Conservation (phyloP, 2,329 filamentous ascomycete genomes). For the Colletotrichum filicis region DNA sequence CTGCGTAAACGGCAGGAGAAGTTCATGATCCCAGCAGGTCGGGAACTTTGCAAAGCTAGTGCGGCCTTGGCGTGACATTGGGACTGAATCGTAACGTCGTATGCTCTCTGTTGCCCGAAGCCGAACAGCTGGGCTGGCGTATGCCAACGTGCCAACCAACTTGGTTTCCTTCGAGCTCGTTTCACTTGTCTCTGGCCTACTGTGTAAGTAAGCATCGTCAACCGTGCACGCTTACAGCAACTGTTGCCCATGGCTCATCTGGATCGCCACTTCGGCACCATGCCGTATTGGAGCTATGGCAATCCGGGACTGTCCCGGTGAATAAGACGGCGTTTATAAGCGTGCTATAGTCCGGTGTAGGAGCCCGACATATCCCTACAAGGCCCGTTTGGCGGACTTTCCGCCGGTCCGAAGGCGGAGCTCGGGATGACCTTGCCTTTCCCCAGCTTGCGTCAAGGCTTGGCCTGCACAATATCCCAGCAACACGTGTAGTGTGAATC, state of each 20-base stretch:
- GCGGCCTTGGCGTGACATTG: conserved; percentile 6
- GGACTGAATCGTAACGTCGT: conserved; percentile 14
- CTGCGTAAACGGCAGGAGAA: conserved; percentile 9
- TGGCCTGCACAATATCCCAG: conserved; percentile 10
- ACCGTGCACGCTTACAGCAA: conserved; percentile 18
- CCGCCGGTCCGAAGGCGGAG: conserved; percentile 1
- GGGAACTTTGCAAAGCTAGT: conserved; percentile 1
- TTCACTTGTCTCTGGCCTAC: conserved; percentile 17
- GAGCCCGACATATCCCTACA: not conserved
- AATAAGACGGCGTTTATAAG: not conserved
- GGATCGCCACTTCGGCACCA: conserved; percentile 19
- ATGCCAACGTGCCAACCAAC: conserved; percentile 15
- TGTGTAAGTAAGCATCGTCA: not conserved
- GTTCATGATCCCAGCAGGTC: conserved; percentile 7
- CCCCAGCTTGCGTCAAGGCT: conserved; percentile 8
- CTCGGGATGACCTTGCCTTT: conserved; percentile 15
- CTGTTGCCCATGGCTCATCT: conserved; percentile 26
- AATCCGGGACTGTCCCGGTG: conserved; percentile 21
- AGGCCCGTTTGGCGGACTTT: conserved; percentile 7
- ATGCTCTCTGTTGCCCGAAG: not conserved
- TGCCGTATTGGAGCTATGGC: conserved; percentile 11
- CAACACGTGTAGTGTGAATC: conserved; percentile 1
- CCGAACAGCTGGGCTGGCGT: conserved; percentile 12
- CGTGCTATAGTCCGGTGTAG: conserved; percentile 5
- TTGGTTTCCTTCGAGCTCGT: conserved; percentile 7